Conservation (phyloP, 305 asterid genomes). For the Petunia hybrid region DNA sequence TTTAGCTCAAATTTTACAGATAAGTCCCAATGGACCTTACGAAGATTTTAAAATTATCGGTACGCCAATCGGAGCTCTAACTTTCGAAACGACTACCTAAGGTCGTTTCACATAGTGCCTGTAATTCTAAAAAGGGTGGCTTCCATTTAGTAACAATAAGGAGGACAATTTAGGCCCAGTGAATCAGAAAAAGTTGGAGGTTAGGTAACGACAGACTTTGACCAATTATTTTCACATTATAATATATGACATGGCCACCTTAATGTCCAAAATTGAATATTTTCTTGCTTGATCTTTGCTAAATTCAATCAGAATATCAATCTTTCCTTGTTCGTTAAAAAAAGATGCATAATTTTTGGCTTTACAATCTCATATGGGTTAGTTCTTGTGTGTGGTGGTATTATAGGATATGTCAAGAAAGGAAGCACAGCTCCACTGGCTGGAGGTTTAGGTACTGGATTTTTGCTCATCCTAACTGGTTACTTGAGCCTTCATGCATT, state of each 20-base stretch:
- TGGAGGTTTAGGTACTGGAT: slow-evolving; percentile 87
- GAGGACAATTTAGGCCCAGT: slow-evolving; percentile 31
- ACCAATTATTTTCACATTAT: neutral
- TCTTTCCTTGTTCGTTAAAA: slow-evolving; percentile 29
- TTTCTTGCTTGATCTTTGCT: slow-evolving; percentile 27
- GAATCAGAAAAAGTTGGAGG: neutral
- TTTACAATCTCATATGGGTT: slow-evolving; percentile 94
- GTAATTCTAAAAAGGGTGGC: too few species aligned
- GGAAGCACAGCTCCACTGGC: slow-evolving; percentile 87
- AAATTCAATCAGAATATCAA: neutral
- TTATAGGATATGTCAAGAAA: slow-evolving; percentile 70
- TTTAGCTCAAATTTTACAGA: too few species aligned
- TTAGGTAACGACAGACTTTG: slow-evolving; percentile 12
- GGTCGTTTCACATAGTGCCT: too few species aligned
- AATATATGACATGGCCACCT: neutral
- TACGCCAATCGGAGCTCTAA: too few species aligned
- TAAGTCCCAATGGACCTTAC: too few species aligned
- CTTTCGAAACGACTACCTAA: too few species aligned
- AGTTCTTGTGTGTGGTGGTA: slow-evolving; percentile 80
- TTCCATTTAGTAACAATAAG: neutral
- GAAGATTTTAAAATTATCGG: too few species aligned
- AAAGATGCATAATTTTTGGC: slow-evolving; percentile 91
- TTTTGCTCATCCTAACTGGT: slow-evolving; percentile 79
- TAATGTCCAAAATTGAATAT: neutral
- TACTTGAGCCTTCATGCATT: slow-evolving; percentile 89